Evolutionary conservation across 345 rosid genomes (phyloP), one percentile per base, ranked within the genome.

Genomic region (Passiflora organensis): DNA sequence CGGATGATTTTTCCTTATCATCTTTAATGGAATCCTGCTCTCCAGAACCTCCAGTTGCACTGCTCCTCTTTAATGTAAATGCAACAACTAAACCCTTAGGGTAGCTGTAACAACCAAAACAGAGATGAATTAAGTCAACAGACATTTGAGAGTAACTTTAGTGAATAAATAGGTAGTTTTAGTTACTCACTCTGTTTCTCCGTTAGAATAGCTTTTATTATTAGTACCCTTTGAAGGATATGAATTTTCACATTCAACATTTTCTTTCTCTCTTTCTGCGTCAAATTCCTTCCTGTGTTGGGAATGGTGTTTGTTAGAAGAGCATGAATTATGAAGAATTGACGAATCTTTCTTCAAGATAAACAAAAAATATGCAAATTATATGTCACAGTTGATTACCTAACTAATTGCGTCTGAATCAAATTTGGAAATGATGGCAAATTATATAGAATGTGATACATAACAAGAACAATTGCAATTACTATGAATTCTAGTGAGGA

Each of bases 41-140:
- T 1, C 46, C 41, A 20, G 84, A 59, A 52, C 8, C 74, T 44
- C 68, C 87, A 67, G 79, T 61, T 43, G 59, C 64, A 23, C 51
- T 58, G 37, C 62, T 74, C n/a, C n/a, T n/a, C 78, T 86, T 89
- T 48, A 93, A 72, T 17, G 79, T 60, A 74, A 93, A 93, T 36
- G 95, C 85, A 62, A 89, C 84, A 55, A 93, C 77, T 66, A 93
- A 76, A 51, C 94, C 97, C 80, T 81, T 86, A 23, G 95, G 91
- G 60, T 89, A 84, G 55, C 96, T 91, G 81, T 25, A 13, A n/a
- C 41, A 13, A 2, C 41, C 2, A 65, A 21, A 52, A 55, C 51
- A 19, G 20, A 59, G 42, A 49, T 22, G 17, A 51, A 51, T 56
- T 56, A 50, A 65, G 59, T 56, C 60, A 48, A 47, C 13, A 41